Evolutionary conservation across 192 early-diverging fungal genomes (phyloP).

Genomic region (Mortierella hygrophila): DNA sequence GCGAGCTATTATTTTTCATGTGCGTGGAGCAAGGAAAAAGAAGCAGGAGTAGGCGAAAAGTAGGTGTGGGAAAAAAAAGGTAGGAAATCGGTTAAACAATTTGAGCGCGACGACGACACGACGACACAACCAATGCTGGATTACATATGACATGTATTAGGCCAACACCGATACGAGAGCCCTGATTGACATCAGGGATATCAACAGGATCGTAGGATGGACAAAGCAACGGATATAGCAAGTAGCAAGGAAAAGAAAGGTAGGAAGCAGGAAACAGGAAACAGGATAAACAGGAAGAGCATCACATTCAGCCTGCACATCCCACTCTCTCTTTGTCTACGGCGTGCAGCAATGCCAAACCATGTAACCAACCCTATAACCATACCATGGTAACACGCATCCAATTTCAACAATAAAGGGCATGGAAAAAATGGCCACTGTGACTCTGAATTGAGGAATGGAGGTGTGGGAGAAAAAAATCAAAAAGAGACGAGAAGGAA

Average conservation of each 20-base stretch:
- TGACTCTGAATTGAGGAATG: no score
- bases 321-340: not conserved
- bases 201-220: not conserved
- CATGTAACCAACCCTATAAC: not conserved
- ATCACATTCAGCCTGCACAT: not conserved
- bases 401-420: no score
- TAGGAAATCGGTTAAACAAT: not conserved
- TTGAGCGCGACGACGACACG: not conserved
- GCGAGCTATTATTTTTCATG: slow-evolving; percentile 29
- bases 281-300: not conserved
- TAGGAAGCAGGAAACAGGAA: not conserved
- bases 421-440: no score
- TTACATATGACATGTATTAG: not conserved
- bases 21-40: not conserved
- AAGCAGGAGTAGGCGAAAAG: not conserved
- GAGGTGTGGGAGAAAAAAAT: no score
- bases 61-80: slow-evolving; percentile 8
- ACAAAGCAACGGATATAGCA: not conserved
- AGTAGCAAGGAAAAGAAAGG: not conserved
- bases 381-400: no score
- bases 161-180: not conserved
- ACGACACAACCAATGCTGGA: not conserved
- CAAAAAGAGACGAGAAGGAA: not conserved
- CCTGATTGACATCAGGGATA: not conserved
- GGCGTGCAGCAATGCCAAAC: no score